These are phyloP conservation scores for Backusella australiensis DNA, from an alignment of 192 early-diverging fungal species.

Conservation along the genomic window DNA sequence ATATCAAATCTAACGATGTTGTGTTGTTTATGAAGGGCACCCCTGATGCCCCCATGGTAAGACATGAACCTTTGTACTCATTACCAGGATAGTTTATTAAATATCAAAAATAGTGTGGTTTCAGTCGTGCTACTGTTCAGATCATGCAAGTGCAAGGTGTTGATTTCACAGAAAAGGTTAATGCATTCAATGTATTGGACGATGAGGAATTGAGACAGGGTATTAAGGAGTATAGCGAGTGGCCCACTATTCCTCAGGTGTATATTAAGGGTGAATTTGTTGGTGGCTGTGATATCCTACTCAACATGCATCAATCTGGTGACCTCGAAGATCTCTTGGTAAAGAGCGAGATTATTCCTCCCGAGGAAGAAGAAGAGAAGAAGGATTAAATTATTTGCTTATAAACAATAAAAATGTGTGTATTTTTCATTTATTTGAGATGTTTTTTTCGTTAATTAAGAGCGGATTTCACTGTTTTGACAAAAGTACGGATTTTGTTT, in stretches of 20 bases:
- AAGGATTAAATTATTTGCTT: constrained; percentile 18
- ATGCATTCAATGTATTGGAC: constrained; percentile 80
- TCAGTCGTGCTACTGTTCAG: constrained; percentile 91
- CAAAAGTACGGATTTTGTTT: constrained; percentile 72
- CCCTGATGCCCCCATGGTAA: constrained; percentile 82
- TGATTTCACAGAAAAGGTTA: constrained; percentile 58
- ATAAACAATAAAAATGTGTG: neutral
- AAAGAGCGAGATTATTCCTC: constrained; percentile 54
- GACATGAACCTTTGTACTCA: neutral
- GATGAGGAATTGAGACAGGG: constrained; percentile 88
- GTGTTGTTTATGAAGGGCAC: constrained; percentile 98
- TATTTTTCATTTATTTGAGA: neutral
- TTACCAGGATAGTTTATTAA: neutral
- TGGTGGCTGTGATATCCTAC: constrained; percentile 92
- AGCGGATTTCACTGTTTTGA: constrained; percentile 55
- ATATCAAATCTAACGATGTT: constrained; percentile 67
- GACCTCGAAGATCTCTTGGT: constrained; percentile 83
- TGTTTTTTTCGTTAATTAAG: neutral
- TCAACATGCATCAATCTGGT: constrained; percentile 90
- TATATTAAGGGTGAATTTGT: constrained; percentile 97
- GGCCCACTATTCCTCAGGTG: constrained; percentile 98
- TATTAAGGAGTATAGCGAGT: constrained; percentile 87
- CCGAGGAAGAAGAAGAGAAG: constrained; percentile 21
- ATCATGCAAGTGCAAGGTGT: constrained; percentile 84
- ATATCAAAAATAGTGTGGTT: constrained; percentile 71